Evolutionary conservation across 108 stramenopile species (phyloP).

Genomic region (Stephanodiscus minutulus): DNA sequence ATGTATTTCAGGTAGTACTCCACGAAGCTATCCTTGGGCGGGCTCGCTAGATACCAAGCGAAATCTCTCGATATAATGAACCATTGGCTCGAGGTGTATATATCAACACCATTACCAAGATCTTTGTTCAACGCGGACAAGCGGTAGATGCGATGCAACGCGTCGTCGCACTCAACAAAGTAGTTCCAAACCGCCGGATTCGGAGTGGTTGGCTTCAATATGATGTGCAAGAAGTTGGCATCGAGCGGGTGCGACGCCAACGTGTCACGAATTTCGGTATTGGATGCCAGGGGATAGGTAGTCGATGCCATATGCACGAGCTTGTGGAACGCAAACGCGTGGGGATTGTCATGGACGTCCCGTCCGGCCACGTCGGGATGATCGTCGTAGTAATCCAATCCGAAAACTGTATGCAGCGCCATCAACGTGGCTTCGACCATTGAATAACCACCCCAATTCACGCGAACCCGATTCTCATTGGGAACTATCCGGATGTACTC

Average conservation of each 20-base stretch:
- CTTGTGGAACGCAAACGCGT: constrained; percentile 73
- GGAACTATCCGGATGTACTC: constrained; percentile 69
- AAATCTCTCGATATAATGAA: constrained; percentile 91
- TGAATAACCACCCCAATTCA: constrained; percentile 95
- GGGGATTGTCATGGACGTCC: constrained; percentile 26
- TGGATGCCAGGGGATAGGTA: constrained; percentile 91
- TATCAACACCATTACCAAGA: constrained; percentile 65
- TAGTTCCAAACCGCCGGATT: constrained; percentile 81
- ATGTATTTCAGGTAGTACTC: constrained; percentile 78
- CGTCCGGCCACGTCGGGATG: constrained; percentile 51
- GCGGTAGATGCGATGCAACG: constrained; percentile 90
- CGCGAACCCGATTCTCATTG: constrained; percentile 73
- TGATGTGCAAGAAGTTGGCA: constrained; percentile 82
- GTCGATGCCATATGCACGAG: constrained; percentile 89
- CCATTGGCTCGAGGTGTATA: constrained; percentile 94
- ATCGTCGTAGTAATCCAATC: constrained; percentile 51
- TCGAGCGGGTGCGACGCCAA: constrained; percentile 83
- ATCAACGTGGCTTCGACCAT: constrained; percentile 95
- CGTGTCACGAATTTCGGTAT: constrained; percentile 81
- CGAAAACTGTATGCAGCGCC: constrained; percentile 57
- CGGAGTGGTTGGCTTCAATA: constrained; percentile 75
- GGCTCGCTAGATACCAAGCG: constrained; percentile 79
- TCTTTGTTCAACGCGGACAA: constrained; percentile 60
- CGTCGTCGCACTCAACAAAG: constrained; percentile 96
- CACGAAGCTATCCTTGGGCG: constrained; percentile 74